A percentile compares a stretch with the other conserved stretches of the same genome.
Conservation (phyloP, 257 asterid genomes). For the Nicotiana tabacum region DNA sequence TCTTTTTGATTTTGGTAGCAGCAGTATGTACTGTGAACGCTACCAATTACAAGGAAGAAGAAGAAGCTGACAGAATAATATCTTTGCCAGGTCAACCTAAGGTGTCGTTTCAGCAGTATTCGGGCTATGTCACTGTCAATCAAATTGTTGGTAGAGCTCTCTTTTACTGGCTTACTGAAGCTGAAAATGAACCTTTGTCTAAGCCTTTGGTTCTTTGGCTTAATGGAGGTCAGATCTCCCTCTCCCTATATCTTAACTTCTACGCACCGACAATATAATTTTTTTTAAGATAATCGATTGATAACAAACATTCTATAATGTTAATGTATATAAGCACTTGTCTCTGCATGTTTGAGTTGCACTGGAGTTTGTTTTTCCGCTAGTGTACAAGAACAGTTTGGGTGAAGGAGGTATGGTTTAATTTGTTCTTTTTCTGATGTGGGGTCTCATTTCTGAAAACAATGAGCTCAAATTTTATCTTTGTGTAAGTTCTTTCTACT, state of each 20-base stretch:
- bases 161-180: slow-evolving; percentile 89
- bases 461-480: neutral
- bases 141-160: slow-evolving; percentile 75
- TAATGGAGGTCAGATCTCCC: slow-evolving; percentile 63
- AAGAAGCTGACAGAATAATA: slow-evolving; percentile 60
- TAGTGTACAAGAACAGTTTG: neutral
- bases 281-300: neutral
- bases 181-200: slow-evolving; percentile 36
- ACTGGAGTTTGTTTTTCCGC: neutral
- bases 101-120: slow-evolving; percentile 65
- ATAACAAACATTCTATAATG: no score
- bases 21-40: neutral
- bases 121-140: slow-evolving; percentile 82
- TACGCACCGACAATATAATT: neutral
- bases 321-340: neutral
- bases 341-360: neutral
- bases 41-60: slow-evolving; percentile 19
- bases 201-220: slow-evolving; percentile 91
- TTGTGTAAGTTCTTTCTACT: neutral
- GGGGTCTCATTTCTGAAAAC: neutral
- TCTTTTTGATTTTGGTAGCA: slow-evolving; percentile 12
- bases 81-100: slow-evolving; percentile 87
- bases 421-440: neutral
- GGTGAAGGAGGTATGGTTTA: neutral
- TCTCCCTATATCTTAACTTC: neutral